Evolutionary conservation across 306 rosid genomes (phyloP).

Genomic region (Styphnolobium japonicum): DNA sequence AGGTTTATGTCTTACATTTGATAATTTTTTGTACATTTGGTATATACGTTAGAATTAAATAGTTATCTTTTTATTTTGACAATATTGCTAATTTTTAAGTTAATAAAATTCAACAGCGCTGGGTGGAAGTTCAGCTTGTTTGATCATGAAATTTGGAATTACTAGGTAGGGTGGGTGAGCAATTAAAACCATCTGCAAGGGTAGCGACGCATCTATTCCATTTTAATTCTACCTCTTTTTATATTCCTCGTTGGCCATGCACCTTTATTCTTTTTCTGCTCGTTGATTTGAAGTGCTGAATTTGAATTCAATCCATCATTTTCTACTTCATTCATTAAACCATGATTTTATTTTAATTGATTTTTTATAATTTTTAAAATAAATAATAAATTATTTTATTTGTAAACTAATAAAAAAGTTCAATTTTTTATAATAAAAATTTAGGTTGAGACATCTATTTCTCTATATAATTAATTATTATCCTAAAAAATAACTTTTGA

Average conservation of each 20-base stretch:
- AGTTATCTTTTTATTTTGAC: too few species aligned
- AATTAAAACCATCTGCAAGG: neutral
- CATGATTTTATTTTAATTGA: neutral
- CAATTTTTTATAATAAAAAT: neutral
- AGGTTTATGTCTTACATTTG: too few species aligned
- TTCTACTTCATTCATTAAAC: neutral
- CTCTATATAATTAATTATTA: too few species aligned
- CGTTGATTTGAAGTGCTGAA: neutral
- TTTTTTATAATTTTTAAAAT: too few species aligned
- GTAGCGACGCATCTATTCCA: constrained; percentile 1
- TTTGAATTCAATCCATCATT: neutral
- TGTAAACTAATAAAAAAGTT: too few species aligned
- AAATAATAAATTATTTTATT: too few species aligned
- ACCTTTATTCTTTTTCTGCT: neutral
- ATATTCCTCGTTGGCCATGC: neutral
- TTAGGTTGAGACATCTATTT: neutral
- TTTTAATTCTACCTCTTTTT: neutral
- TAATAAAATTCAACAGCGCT: too few species aligned
- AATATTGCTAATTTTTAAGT: too few species aligned
- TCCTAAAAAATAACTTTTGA: too few species aligned
- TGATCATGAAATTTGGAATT: neutral
- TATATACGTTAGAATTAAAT: too few species aligned
- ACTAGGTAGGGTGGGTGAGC: neutral
- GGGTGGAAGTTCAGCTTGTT: neutral
- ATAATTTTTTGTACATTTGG: too few species aligned